Base-by-base conservation (phyloP, 805 yeast species). In the Yarrowia bubula region DNA sequence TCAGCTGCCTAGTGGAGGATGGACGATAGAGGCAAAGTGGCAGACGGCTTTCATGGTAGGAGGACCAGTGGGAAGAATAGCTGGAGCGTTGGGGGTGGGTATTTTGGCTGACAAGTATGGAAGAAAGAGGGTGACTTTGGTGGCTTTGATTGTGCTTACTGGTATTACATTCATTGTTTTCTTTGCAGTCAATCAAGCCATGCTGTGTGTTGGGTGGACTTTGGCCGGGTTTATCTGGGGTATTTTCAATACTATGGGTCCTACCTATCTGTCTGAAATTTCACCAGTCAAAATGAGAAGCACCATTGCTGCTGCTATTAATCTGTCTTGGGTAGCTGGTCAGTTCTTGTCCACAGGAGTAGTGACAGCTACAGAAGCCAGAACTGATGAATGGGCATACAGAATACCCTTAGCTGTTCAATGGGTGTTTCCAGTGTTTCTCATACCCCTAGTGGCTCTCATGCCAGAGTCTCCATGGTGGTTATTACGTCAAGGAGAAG, bases 11-110 rank as follows among this genome's bases (percentile, higher is more conserved):
- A 41, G 48, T 32, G 62, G 65, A 3, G n/a, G 10, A 7, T 67
- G 55, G 15, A 48, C 64, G 6, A 33, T 55, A 9, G 44, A 66
- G 10, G 67, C 69, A 13, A 66, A 73, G 3, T 73, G 75, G 75
- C 75, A 73, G 63, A 64, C 67, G 15, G 75, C 69, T 6, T 67
- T 73, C 11, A 65, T 71, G 22, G 69, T 71, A 66, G 75, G 76
- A 42, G 68, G 67, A 31, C 73, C 75, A 32, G 76, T 76, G 42
- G 83, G 84, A 37, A 79, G 77, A 68, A 75, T 84, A 60, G 66
- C 81, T 18, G 86, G 86, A 28, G 76, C 82, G 65, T 77, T 78
- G 63, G 63, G 76, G 55, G 80, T 80, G 32, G 85, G 85, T 65
- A 68, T 74, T 61, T 70, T 80, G 33, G 78, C 81, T 18, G 85